Percentiles rank a stretch among this genome's conserved stretches.
phyloP scores from a whole-genome alignment of 106 monocot genomes.

The Apostasia ramifera region DNA sequence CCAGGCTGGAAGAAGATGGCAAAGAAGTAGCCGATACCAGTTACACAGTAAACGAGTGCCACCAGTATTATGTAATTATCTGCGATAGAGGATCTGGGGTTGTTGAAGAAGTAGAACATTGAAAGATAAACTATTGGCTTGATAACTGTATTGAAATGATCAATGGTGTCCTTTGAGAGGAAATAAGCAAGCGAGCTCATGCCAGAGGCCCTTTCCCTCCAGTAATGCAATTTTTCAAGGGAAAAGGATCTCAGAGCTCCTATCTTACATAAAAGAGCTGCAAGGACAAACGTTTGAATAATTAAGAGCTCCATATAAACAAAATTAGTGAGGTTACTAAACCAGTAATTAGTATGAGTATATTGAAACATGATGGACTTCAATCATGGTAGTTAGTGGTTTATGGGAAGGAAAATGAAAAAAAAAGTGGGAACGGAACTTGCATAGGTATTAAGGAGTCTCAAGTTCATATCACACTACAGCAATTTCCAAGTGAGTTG shows the following conservation, averaged over 20 bases:
- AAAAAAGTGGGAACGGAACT: too few relatives aligned
- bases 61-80: slow-evolving; percentile 77
- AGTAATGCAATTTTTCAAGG: slow-evolving; percentile 74
- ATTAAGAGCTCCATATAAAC: background rate
- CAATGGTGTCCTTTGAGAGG: slow-evolving; percentile 76
- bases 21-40: slow-evolving; percentile 83
- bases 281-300: slow-evolving; percentile 9
- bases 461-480: too few relatives aligned
- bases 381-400: too few relatives aligned
- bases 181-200: slow-evolving; percentile 97
- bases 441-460: too few relatives aligned
- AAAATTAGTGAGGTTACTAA: too few relatives aligned
- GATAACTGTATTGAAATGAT: slow-evolving; percentile 86
- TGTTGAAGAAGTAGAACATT: slow-evolving; percentile 97
- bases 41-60: slow-evolving; percentile 90
- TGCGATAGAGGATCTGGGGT: slow-evolving; percentile 68
- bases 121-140: slow-evolving; percentile 92
- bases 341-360: too few relatives aligned
- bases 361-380: too few relatives aligned
- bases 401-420: too few relatives aligned
- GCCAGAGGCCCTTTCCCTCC: slow-evolving; percentile 87
- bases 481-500: too few relatives aligned
- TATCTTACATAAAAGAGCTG: slow-evolving; percentile 93
- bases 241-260: slow-evolving; percentile 83
- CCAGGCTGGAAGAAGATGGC: slow-evolving; percentile 83